Percentiles rank a stretch among this genome's conserved stretches.
These are phyloP conservation scores for Glycine tomentella DNA, from an alignment of 306 rosid species.

Conservation along the genomic window DNA sequence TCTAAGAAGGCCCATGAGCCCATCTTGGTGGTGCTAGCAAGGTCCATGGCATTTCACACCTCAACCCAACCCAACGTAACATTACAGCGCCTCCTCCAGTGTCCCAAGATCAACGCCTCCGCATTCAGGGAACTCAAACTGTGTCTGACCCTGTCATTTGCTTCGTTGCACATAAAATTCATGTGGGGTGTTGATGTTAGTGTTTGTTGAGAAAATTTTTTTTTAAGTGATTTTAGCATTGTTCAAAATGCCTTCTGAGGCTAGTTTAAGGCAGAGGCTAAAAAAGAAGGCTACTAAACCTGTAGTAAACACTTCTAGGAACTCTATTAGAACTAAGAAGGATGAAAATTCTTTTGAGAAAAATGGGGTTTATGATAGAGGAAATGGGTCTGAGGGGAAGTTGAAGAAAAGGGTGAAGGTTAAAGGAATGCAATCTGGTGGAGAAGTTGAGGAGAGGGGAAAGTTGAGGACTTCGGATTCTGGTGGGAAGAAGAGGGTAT, in stretches of 20 bases:
- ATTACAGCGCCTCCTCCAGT: too few relatives aligned
- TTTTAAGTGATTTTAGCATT: neutral
- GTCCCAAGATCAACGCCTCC: too few relatives aligned
- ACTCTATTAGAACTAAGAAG: constrained; percentile 10
- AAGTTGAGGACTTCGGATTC: constrained; percentile 46
- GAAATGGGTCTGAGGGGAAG: constrained; percentile 43
- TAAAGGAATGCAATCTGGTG: constrained; percentile 17
- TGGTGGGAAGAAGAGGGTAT: constrained; percentile 50
- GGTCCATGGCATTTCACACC: too few relatives aligned
- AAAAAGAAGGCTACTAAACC: constrained; percentile 38
- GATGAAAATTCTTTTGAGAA: constrained; percentile 21
- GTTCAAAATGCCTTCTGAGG: constrained; percentile 47
- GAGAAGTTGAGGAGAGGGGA: constrained; percentile 41
- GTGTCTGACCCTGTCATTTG: constrained; percentile 1
- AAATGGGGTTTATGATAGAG: constrained; percentile 2
- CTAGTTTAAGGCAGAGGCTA: constrained; percentile 39
- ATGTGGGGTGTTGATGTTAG: constrained; percentile 24
- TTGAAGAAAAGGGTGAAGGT: constrained; percentile 39
- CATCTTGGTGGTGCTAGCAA: too few relatives aligned
- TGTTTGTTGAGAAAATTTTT: constrained; percentile 13
- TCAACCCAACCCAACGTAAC: too few relatives aligned
- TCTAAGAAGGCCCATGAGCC: too few relatives aligned
- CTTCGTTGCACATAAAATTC: neutral
- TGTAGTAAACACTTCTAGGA: constrained; percentile 24
- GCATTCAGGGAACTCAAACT: neutral